These are phyloP conservation scores for Mycena indigotica DNA, from an alignment of 768 basidiomycete genomes.

Conservation along the genomic window DNA sequence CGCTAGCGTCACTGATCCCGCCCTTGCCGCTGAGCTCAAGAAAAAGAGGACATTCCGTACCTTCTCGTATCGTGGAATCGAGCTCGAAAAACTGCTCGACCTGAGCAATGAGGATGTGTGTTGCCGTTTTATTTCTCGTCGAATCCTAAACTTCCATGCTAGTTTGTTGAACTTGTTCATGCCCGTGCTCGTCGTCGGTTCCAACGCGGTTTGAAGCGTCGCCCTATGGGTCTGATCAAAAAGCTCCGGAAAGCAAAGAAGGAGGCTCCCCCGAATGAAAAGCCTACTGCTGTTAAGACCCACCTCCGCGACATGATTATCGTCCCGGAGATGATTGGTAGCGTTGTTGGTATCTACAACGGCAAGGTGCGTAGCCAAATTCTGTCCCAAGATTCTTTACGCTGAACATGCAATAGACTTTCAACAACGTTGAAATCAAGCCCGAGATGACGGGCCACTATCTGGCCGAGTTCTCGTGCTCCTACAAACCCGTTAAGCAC, in stretches of 20 bases:
- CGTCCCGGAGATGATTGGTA: conserved; percentile 99
- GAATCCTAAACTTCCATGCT: conserved; percentile 1
- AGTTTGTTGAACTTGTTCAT: conserved; percentile 96
- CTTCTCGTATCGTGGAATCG: conserved; percentile 97
- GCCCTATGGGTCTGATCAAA: conserved; percentile 98
- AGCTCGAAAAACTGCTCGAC: conserved; percentile 98
- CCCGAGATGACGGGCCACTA: conserved; percentile 99
- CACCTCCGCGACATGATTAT: conserved; percentile 99
- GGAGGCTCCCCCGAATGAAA: conserved; percentile 98
- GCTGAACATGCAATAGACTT: conserved; percentile 51
- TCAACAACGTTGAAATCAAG: conserved; percentile 98
- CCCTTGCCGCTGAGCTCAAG: conserved; percentile 95
- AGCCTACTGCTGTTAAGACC: conserved; percentile 98
- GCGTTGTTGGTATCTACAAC: conserved; percentile 97
- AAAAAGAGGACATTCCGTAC: conserved; percentile 99
- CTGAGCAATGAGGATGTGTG: conserved; percentile 92
- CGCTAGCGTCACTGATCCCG: conserved; percentile 82
- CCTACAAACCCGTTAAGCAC: conserved; percentile 99
- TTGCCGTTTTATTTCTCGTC: conserved; percentile 20
- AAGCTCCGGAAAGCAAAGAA: conserved; percentile 99
- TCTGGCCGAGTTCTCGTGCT: conserved; percentile 95
- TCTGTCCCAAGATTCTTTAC: too few relatives aligned
- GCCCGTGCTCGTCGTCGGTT: conserved; percentile 98
- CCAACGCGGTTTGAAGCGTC: conserved; percentile 98
- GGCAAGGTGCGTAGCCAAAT: conserved; percentile 67